phyloP scores from a whole-genome alignment of 106 monocot genomes.

The Allium sativum region DNA sequence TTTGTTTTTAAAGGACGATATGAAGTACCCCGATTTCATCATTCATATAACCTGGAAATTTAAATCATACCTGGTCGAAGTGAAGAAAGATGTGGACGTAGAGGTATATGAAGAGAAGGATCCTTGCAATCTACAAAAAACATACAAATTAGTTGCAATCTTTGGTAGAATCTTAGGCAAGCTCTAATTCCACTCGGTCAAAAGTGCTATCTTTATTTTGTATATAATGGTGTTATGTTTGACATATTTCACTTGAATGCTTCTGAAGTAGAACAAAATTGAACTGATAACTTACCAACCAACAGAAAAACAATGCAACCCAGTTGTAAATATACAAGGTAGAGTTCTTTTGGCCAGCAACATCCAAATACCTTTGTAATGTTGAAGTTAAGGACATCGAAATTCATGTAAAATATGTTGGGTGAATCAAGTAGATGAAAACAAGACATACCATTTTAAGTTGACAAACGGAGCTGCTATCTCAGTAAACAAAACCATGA shows the following conservation, averaged over 20 bases:
- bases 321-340: conserved; percentile 20
- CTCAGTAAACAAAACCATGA: too few relatives aligned
- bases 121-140: conserved; percentile 10
- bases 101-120: conserved; percentile 17
- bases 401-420: too few relatives aligned
- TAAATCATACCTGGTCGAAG: conserved; percentile 21
- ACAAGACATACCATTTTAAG: too few relatives aligned
- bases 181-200: too few relatives aligned
- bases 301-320: conserved; percentile 17
- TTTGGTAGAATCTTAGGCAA: background rate
- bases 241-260: too few relatives aligned
- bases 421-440: too few relatives aligned
- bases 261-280: too few relatives aligned
- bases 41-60: too few relatives aligned
- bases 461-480: too few relatives aligned
- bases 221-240: background rate
- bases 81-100: conserved; percentile 15
- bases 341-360: conserved; percentile 17
- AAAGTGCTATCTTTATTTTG: background rate
- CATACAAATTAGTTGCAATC: background rate
- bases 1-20: background rate
- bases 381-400: too few relatives aligned
- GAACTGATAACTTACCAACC: conserved; percentile 21
- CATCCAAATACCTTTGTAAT: conserved; percentile 19
- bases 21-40: too few relatives aligned